Percentiles rank a stretch among this genome's conserved stretches.
Evolutionary conservation across 176 grass and related monocot genomes (phyloP).

Genomic region (Musa itinerans): DNA sequence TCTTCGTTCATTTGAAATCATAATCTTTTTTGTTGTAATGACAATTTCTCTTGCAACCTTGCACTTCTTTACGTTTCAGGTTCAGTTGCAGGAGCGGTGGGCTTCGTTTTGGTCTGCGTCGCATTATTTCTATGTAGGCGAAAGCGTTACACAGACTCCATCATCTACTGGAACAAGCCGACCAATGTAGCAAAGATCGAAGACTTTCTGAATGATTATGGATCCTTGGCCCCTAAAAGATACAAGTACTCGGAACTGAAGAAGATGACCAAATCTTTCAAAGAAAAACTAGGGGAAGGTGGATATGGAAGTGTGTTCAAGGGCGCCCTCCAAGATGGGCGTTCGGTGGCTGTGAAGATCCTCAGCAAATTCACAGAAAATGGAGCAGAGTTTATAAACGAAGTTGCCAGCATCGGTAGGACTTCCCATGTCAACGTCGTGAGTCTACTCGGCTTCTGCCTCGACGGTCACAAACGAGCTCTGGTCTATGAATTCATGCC

Average conservation of each 20-base stretch:
- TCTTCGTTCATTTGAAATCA: background rate
- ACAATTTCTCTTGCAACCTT: background rate
- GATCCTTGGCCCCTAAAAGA: constrained; percentile 31
- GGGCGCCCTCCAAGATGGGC: background rate
- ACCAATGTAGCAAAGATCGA: constrained; percentile 23
- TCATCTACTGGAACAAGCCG: background rate
- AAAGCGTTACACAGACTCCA: background rate
- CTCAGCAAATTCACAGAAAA: background rate
- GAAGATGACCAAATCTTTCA: constrained; percentile 42
- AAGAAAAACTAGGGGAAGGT: constrained; percentile 45
- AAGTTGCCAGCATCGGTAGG: constrained; percentile 12
- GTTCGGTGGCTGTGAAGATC: constrained; percentile 11
- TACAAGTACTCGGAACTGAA: constrained; percentile 42
- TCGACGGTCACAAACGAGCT: constrained; percentile 16
- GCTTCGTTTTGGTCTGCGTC: background rate
- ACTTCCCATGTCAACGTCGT: constrained; percentile 16
- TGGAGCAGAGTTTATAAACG: background rate
- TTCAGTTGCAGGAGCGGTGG: background rate
- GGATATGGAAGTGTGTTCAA: constrained; percentile 43
- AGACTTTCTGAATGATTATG: constrained; percentile 25
- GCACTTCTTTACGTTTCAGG: background rate
- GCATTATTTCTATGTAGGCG: background rate
- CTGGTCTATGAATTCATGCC: constrained; percentile 58
- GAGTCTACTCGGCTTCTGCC: background rate
- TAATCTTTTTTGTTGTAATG: background rate